Conservation (phyloP, 1,139 yeast genomes). For the Blastobotrys ciferrii region DNA sequence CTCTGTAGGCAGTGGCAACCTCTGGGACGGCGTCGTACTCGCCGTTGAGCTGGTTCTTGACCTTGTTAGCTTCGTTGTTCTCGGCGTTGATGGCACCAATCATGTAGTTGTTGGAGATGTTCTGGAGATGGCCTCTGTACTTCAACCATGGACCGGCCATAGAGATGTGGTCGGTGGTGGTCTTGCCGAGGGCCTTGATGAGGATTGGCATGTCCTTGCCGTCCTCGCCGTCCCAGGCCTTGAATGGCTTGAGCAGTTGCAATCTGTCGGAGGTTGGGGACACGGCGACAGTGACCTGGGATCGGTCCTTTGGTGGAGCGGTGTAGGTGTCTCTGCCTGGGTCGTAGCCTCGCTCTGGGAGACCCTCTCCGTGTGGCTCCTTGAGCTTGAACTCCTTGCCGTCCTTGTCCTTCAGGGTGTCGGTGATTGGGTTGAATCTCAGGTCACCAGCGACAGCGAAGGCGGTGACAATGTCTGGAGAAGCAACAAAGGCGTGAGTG, state of each 20-base stretch:
- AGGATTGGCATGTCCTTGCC: slow-evolving; percentile 77
- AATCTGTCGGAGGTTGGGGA: slow-evolving; percentile 77
- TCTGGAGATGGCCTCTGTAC: slow-evolving; percentile 95
- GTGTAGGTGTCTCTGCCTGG: slow-evolving; percentile 95
- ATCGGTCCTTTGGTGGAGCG: slow-evolving; percentile 80
- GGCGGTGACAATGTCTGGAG: slow-evolving; percentile 96
- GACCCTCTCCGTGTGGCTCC: slow-evolving; percentile 90
- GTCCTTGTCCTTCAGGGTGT: slow-evolving; percentile 50
- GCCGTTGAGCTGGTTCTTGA: slow-evolving; percentile 96
- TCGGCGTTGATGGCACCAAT: slow-evolving; percentile 97
- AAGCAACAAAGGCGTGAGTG: slow-evolving; percentile 93
- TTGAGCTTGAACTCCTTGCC: slow-evolving; percentile 86
- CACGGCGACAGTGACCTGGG: slow-evolving; percentile 66
- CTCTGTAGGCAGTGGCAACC: slow-evolving; percentile 87
- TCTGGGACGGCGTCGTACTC: slow-evolving; percentile 89
- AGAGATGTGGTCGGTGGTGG: slow-evolving; percentile 97
- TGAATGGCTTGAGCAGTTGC: slow-evolving; percentile 85
- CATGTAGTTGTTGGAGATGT: slow-evolving; percentile 89
- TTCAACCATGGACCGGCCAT: slow-evolving; percentile 99
- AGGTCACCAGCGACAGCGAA: slow-evolving; percentile 92
- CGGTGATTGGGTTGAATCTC: slow-evolving; percentile 83
- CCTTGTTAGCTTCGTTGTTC: slow-evolving; percentile 91
- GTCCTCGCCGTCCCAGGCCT: slow-evolving; percentile 83
- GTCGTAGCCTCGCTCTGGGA: slow-evolving; percentile 91
- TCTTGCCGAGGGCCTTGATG: slow-evolving; percentile 92